phyloP scores from a whole-genome alignment of 495 filamentous ascomycete genomes.

The Choiromyces venosus region DNA sequence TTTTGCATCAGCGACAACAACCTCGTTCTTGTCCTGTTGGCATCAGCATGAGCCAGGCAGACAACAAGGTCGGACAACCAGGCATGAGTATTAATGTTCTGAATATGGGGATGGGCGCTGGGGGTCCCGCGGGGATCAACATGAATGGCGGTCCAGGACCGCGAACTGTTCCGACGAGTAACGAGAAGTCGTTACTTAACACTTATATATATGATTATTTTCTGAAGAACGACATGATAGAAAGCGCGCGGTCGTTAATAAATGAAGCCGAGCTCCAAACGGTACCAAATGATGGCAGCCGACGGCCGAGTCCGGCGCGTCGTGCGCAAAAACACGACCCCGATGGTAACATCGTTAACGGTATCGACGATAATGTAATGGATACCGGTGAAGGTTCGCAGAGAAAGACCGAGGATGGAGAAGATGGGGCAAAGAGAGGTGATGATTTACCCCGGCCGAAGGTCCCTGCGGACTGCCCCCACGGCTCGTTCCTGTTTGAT shows the following conservation, averaged over 20 bases:
- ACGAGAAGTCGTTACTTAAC: conserved; percentile 55
- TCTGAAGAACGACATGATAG: conserved; percentile 70
- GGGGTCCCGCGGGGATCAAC: conserved; percentile 47
- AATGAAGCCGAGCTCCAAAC: conserved; percentile 31
- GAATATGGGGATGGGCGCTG: conserved; percentile 37
- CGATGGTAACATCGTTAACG: conserved; percentile 60
- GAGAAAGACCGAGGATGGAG: conserved; percentile 40
- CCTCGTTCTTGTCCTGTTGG: conserved; percentile 21
- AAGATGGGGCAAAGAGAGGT: conserved; percentile 47
- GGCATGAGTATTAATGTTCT: conserved; percentile 45
- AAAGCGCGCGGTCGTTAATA: conserved; percentile 68
- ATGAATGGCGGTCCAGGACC: conserved; percentile 44
- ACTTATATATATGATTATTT: conserved; percentile 99
- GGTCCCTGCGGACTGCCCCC: conserved; percentile 55
- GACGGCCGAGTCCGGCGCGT: conserved; percentile 39
- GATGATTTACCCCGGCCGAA: conserved; percentile 73
- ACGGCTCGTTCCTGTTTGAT: conserved; percentile 78
- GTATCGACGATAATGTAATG: conserved; percentile 72
- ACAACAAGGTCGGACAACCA: conserved; percentile 51
- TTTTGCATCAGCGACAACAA: conserved; percentile 10
- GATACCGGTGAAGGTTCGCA: conserved; percentile 54
- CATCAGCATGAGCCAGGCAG: conserved; percentile 65
- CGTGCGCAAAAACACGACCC: conserved; percentile 50
- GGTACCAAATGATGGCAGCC: conserved; percentile 23
- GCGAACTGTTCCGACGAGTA: conserved; percentile 17